Percentiles rank a stretch among this genome's conserved stretches.
These are phyloP conservation scores for Paralagenidium karlingii DNA, from an alignment of 352 stramenopile species.

Conservation along the genomic window DNA sequence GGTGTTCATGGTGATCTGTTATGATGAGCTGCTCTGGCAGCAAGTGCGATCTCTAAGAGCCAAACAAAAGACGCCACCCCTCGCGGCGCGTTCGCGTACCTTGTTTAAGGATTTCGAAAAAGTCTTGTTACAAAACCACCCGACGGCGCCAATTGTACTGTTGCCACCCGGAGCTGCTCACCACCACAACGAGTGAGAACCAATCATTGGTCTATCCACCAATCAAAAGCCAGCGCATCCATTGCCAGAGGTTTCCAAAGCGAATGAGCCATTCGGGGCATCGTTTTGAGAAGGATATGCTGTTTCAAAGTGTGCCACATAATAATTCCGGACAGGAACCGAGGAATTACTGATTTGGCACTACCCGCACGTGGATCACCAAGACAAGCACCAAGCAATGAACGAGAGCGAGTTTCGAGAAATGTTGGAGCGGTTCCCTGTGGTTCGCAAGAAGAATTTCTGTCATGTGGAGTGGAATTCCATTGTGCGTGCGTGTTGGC, in stretches of 20 bases:
- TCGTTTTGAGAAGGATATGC: no score
- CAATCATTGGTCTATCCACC: slow-evolving; percentile 53
- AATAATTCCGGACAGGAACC: no score
- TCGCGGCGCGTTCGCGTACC: slow-evolving; percentile 21
- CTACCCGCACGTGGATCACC: no score
- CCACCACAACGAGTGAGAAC: slow-evolving; percentile 41
- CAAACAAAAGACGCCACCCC: no score
- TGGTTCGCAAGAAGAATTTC: slow-evolving; percentile 71
- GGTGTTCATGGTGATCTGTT: not conserved
- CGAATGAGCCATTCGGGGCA: no score
- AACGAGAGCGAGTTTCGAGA: slow-evolving; percentile 57
- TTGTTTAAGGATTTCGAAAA: slow-evolving; percentile 88
- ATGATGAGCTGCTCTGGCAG: no score
- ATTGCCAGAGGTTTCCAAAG: no score
- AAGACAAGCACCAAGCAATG: no score
- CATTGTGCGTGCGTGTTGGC: slow-evolving; percentile 18
- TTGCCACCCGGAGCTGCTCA: slow-evolving; percentile 4
- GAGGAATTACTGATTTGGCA: no score
- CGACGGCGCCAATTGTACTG: slow-evolving; percentile 64
- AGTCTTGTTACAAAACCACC: slow-evolving; percentile 37
- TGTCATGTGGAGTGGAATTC: slow-evolving; percentile 71
- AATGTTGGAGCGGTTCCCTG: slow-evolving; percentile 54
- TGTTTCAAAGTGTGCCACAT: no score
- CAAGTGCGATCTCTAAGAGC: no score
- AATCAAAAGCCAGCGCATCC: slow-evolving; percentile 31